These are phyloP conservation scores for Trichopus zeylanicus DNA, from an alignment of 116 monocot species.

Conservation along the genomic window DNA sequence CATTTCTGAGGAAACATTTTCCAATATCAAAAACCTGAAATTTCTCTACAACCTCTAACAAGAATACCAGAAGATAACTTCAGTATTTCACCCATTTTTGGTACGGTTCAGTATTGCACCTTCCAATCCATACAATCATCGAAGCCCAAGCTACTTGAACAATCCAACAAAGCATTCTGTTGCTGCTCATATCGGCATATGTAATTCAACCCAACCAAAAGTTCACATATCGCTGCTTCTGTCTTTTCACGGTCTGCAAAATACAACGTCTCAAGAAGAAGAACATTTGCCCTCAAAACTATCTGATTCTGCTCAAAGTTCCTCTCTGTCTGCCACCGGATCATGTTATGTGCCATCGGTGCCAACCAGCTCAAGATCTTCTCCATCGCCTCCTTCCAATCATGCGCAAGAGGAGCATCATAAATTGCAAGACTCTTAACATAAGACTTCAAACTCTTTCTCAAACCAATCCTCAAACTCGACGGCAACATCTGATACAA, in stretches of 20 bases:
- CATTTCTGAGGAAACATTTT: slow-evolving; percentile 4
- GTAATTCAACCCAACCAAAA: slow-evolving; percentile 81
- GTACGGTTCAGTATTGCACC: slow-evolving; percentile 33
- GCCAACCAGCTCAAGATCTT: slow-evolving; percentile 74
- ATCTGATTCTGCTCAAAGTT: slow-evolving; percentile 89
- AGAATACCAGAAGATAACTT: slow-evolving; percentile 4
- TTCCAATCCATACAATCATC: slow-evolving; percentile 72
- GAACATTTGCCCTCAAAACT: slow-evolving; percentile 40
- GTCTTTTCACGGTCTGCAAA: slow-evolving; percentile 86
- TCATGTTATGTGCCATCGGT: slow-evolving; percentile 89
- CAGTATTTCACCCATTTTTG: too few relatives aligned
- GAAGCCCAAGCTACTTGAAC: slow-evolving; percentile 70
- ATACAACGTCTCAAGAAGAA: slow-evolving; percentile 75
- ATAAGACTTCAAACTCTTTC: slow-evolving; percentile 56
- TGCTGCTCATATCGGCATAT: slow-evolving; percentile 96
- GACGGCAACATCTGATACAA: slow-evolving; percentile 86
- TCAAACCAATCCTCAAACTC: slow-evolving; percentile 43
- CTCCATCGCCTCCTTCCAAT: slow-evolving; percentile 62
- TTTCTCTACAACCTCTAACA: not conserved
- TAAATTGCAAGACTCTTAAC: slow-evolving; percentile 74
- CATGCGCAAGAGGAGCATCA: slow-evolving; percentile 84
- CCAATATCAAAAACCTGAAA: not conserved
- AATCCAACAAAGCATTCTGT: slow-evolving; percentile 76
- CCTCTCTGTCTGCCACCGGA: slow-evolving; percentile 83
- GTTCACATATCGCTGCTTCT: slow-evolving; percentile 73